These are phyloP conservation scores for Moelleriella libera DNA, from an alignment of 2,329 filamentous ascomycete genomes.

Conservation along the genomic window DNA sequence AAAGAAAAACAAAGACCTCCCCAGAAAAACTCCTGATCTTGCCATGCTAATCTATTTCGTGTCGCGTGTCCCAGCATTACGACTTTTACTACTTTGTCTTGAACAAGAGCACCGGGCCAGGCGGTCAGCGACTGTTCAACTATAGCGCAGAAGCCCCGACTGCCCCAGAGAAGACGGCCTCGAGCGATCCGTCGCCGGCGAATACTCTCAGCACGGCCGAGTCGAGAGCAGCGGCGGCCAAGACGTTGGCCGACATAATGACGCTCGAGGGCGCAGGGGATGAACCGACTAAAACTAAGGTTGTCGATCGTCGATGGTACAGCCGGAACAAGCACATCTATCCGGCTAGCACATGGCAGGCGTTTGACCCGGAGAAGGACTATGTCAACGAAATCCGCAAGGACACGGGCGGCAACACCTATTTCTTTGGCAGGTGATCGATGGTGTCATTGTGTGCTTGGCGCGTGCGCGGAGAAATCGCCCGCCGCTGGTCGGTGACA, in stretches of 20 bases:
- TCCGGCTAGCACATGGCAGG: slow-evolving; percentile 88
- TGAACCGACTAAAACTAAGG: slow-evolving; percentile 74
- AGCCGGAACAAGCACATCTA: slow-evolving; percentile 98
- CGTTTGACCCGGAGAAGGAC: slow-evolving; percentile 83
- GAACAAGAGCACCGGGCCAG: slow-evolving; percentile 67
- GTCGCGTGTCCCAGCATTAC: slow-evolving; percentile 53
- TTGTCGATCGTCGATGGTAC: slow-evolving; percentile 94
- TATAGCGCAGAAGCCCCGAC: slow-evolving; percentile 42
- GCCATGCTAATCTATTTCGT: neutral
- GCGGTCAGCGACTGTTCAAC: slow-evolving; percentile 60
- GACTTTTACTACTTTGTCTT: slow-evolving; percentile 96
- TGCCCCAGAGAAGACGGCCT: slow-evolving; percentile 3
- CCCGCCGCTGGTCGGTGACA: too few relatives aligned
- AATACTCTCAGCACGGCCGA: slow-evolving; percentile 16
- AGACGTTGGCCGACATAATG: slow-evolving; percentile 29
- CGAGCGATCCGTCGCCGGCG: neutral
- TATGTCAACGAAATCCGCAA: slow-evolving; percentile 65
- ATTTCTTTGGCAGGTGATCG: slow-evolving; percentile 56
- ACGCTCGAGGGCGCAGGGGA: slow-evolving; percentile 62
- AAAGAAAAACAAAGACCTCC: too few relatives aligned
- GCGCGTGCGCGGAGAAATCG: too few relatives aligned
- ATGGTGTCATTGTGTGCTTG: too few relatives aligned
- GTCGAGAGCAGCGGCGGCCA: slow-evolving; percentile 22
- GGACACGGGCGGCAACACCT: slow-evolving; percentile 80
- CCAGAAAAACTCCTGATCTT: neutral